Evolutionary conservation across 2,329 filamentous ascomycete genomes (phyloP), one percentile per base, ranked within the genome.

Genomic region (Fusarium anthophilum): DNA sequence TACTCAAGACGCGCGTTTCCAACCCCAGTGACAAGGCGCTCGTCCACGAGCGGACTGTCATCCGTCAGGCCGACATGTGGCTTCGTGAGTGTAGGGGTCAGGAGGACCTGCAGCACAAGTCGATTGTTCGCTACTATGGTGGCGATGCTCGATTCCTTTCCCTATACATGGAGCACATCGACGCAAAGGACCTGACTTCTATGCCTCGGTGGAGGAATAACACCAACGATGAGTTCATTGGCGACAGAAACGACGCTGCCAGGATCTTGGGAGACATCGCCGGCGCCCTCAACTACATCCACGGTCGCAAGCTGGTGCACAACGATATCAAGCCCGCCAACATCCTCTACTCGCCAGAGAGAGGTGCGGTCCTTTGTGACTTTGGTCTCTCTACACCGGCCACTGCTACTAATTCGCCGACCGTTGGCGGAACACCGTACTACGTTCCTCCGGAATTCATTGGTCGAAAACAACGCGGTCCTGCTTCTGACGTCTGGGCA

Each of bases 291-390:
- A 82, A 86, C 77, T 90, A 90, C 78, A 83, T 91, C 39, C 89
- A 91, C 79, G 82, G 82, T 55, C 85, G 86, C 63, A 83, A 83
- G 61, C 81, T 88, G 28, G 86, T 90, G 18, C 89, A 91, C 80
- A 91, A 91, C 80, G 89, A 91, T 78, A 89, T 91, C 80, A 91
- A 91, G 79, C 89, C 89, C 3, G 87, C 86, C 72, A 91, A 91
- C 70, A 90, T 91, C 62, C 81, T 91, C 38, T 91, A 90, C 80
- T 90, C 88, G 20, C 84, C 84, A 35, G 87, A 90, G 44, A 85
- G 88, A 17, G 89, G 89, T 11, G 89, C 88, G 39, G 87, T 90
- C 6, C 85, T 91, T 37, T 91, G 89, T 79, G 89, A 91, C 79
- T 89, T 90, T 79, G 89, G 89, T 18, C 82, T 90, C 48, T 88